phyloP scores from a whole-genome alignment of 768 basidiomycete genomes.

The Kwoniella mangroviensis region DNA sequence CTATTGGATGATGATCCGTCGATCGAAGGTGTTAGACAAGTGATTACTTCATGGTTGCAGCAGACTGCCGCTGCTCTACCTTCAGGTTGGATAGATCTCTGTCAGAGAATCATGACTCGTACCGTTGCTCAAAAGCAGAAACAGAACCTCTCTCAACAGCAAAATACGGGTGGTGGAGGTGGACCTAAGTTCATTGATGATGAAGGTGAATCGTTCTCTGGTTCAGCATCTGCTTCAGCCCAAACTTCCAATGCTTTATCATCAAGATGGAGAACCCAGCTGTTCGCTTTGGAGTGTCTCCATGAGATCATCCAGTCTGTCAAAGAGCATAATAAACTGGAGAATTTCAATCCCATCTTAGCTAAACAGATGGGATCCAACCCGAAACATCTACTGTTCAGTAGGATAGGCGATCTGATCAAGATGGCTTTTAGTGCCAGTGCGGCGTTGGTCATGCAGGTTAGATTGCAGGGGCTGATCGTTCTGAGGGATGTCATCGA shows the following conservation, averaged over 20 bases:
- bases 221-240: constrained; percentile 28
- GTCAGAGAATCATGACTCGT: constrained; percentile 94
- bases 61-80: constrained; percentile 93
- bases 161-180: constrained; percentile 1
- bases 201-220: constrained; percentile 80
- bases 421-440: constrained; percentile 98
- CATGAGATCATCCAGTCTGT: constrained; percentile 85
- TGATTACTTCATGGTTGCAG: constrained; percentile 90
- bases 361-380: constrained; percentile 60
- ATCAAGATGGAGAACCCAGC: constrained; percentile 93
- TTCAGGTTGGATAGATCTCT: constrained; percentile 96
- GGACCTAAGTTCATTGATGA: constrained; percentile 71
- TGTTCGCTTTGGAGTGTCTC: constrained; percentile 90
- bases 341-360: constrained; percentile 79
- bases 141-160: constrained; percentile 10
- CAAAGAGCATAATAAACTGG: constrained; percentile 70
- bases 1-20: constrained; percentile 94
- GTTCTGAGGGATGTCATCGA: constrained; percentile 91
- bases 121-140: constrained; percentile 79
- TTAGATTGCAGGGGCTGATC: constrained; percentile 84
- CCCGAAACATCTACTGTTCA: constrained; percentile 69
- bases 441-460: constrained; percentile 94
- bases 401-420: constrained; percentile 88
- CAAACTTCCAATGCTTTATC: constrained; percentile 37
- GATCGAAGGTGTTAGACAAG: constrained; percentile 88